A percentile compares a stretch with the other conserved stretches of the same genome.
phyloP scores from a whole-genome alignment of 495 filamentous ascomycete genomes.

The Paragyromitra xinjiangensis region DNA sequence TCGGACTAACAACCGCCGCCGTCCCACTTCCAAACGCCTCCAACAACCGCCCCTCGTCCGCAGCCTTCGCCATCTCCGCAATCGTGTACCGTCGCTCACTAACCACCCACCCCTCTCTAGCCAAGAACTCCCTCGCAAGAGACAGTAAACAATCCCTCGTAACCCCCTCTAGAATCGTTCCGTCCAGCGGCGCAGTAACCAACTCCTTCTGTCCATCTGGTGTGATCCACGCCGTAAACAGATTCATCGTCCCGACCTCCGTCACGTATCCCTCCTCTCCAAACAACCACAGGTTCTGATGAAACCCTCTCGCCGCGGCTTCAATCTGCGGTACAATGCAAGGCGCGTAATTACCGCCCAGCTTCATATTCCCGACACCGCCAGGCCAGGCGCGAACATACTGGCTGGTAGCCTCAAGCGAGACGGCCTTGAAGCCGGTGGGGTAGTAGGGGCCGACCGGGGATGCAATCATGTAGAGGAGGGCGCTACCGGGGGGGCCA shows the following conservation, averaged over 20 bases:
- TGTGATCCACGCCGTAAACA: conserved; percentile 83
- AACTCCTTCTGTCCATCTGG: conserved; percentile 88
- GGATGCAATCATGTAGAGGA: conserved; percentile 93
- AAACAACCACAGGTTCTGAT: conserved; percentile 98
- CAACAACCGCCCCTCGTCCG: conserved; percentile 82
- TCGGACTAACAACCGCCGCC: conserved; percentile 82
- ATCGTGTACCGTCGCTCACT: conserved; percentile 90
- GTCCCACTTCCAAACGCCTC: conserved; percentile 96
- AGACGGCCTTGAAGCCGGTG: conserved; percentile 95
- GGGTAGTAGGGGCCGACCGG: conserved; percentile 98
- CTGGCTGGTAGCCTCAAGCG: conserved; percentile 90
- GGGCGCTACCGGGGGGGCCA: conserved; percentile 85
- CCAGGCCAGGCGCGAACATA: conserved; percentile 97
- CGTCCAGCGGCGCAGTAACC: conserved; percentile 90
- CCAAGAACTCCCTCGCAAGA: conserved; percentile 82
- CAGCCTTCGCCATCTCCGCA: conserved; percentile 78
- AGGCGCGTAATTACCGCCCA: conserved; percentile 97
- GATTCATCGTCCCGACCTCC: conserved; percentile 98
- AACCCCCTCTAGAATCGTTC: conserved; percentile 95
- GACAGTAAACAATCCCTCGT: conserved; percentile 85
- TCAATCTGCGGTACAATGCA: conserved; percentile 93
- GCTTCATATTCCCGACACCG: conserved; percentile 95
- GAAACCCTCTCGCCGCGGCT: conserved; percentile 87
- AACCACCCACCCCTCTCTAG: conserved; percentile 85
- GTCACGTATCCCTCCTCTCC: conserved; percentile 92